A percentile compares a stretch with the other conserved stretches of the same genome.
These are phyloP conservation scores for Aspergillus thermomutatus DNA, from an alignment of 2,329 filamentous ascomycete species.

Conservation along the genomic window DNA sequence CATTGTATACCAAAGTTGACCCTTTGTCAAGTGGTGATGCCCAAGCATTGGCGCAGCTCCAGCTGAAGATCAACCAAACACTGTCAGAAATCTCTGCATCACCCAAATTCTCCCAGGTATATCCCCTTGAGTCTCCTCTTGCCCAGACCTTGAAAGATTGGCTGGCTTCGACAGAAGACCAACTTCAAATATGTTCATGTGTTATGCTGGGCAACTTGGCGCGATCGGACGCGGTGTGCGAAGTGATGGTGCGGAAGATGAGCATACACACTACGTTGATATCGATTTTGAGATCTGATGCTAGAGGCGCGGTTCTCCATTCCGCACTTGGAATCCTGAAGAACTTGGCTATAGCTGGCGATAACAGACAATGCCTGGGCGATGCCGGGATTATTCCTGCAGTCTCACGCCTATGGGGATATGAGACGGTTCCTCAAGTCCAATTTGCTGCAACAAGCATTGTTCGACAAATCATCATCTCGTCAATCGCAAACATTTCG, in stretches of 20 bases:
- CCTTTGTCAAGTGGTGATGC: constrained; percentile 31
- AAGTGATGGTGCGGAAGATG: constrained; percentile 37
- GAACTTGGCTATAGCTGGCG: constrained; percentile 44
- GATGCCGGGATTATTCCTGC: constrained; percentile 38
- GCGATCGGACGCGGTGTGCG: constrained; percentile 42
- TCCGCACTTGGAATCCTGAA: constrained; percentile 46
- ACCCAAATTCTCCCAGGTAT: constrained; percentile 33
- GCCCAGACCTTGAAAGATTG: constrained; percentile 37
- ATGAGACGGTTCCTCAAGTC: constrained; percentile 43
- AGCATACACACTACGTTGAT: constrained; percentile 41
- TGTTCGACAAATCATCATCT: constrained; percentile 37
- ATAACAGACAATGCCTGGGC: constrained; percentile 39
- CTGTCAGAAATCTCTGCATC: constrained; percentile 41
- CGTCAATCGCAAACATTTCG: constrained; percentile 36
- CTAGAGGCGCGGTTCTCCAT: constrained; percentile 41
- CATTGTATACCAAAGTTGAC: constrained; percentile 25
- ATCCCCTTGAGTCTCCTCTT: constrained; percentile 38
- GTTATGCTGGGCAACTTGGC: constrained; percentile 48
- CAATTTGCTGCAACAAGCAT: constrained; percentile 44
- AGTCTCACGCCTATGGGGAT: constrained; percentile 38
- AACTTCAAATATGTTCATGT: constrained; percentile 46
- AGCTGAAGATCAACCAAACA: constrained; percentile 38
- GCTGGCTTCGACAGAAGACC: constrained; percentile 38
- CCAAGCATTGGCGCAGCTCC: constrained; percentile 32
- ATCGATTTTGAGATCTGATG: constrained; percentile 36